Percentiles rank a stretch among this genome's conserved stretches.
Conservation (phyloP, 139 green algal species). For the Deuterostichococcus epilithicus region DNA sequence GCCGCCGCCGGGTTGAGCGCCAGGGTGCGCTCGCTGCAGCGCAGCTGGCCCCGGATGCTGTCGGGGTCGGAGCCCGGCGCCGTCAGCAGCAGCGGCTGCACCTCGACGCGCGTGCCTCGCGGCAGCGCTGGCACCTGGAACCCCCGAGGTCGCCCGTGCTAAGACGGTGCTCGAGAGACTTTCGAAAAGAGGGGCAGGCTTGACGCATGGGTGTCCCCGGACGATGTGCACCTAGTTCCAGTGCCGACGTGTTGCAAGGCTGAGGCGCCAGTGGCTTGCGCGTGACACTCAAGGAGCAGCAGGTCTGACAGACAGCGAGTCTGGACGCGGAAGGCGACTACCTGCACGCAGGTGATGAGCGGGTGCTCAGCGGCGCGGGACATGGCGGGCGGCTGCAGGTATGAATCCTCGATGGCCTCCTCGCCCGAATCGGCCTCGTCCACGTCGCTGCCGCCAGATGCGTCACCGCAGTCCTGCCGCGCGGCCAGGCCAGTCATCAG, state of each 20-base stretch:
- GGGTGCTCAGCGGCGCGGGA: slow-evolving; percentile 14
- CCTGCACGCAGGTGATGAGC: slow-evolving; percentile 25
- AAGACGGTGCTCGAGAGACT: no score
- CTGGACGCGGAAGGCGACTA: not conserved
- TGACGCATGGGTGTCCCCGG: no score
- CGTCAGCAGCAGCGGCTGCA: slow-evolving; percentile 50
- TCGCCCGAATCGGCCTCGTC: slow-evolving; percentile 1
- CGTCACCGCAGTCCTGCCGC: no score
- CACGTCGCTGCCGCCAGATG: not conserved
- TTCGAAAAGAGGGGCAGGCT: no score
- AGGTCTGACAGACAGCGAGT: no score
- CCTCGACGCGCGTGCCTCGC: slow-evolving; percentile 53
- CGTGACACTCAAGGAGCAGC: no score
- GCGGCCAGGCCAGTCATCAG: no score
- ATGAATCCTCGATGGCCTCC: slow-evolving; percentile 29
- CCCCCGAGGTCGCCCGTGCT: no score
- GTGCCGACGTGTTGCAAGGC: no score
- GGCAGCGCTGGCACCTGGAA: slow-evolving; percentile 53
- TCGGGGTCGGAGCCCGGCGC: no score
- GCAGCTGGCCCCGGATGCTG: not conserved
- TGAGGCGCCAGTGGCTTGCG: no score
- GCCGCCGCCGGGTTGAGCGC: not conserved
- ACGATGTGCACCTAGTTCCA: no score
- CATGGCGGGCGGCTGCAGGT: slow-evolving; percentile 42
- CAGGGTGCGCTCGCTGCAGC: not conserved